Evolutionary conservation across 139 green algal genomes (phyloP), one percentile per base, ranked within the genome.

Genomic region (Trebouxia sp.): DNA sequence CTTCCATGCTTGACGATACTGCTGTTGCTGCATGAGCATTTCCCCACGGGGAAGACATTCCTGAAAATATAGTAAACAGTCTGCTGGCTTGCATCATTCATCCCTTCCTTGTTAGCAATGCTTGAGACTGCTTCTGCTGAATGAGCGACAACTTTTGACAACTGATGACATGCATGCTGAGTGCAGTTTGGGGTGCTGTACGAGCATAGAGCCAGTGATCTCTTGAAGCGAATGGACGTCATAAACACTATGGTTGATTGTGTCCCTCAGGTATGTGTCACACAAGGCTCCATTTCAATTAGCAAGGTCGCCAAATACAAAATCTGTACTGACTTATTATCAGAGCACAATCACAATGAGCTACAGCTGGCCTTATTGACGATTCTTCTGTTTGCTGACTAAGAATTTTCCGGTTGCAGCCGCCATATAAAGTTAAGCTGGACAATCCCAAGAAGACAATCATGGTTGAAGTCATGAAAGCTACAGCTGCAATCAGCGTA

Each of bases 381-480:
- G 14, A 58, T 58, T 14, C 48, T 58, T 14, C 17, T 58, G n/a
- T n/a, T 14, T 14, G 3, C 56, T 69, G 56, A 32, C 17, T 10
- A 32, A 69, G 56, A 17, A 69, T 32, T 10, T 3, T 32, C 56
- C 3, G 56, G 22, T 32, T 75, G 75, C 82, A 88, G 83, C 77
- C 78, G 20, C 77, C 78, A 28, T 84, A 92, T 84, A 92, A 88
- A 65, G 88, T 91, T 7, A 80, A 88, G 69, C 79, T 92, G 30
- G 56, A 45, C 41, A 66, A 83, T 17, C 81, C 88, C 5, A 65
- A 85, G 30, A 85, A 87, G 62, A 88, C 86, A 14, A 81, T 92
- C 26, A 22, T 92, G 55, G 79, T 91, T 6, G 85, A 89, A 62
- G 26, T 92, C 7, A n/a, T 89, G 37, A 88, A 89, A 45, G 51